Base-by-base conservation (phyloP, 495 filamentous ascomycete species). In the Rhizodiscina lignyota region DNA sequence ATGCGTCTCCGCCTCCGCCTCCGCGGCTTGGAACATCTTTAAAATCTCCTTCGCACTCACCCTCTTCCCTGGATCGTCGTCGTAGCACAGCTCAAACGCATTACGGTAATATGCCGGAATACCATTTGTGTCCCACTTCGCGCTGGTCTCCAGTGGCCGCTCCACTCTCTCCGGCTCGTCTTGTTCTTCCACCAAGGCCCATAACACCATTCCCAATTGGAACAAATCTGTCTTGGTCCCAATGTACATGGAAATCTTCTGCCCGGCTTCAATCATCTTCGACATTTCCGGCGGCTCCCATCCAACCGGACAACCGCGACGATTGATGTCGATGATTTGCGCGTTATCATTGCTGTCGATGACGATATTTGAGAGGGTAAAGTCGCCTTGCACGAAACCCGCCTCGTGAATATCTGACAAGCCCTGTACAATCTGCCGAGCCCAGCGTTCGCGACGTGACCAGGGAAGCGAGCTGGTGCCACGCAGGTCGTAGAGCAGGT, bases 321-420 rank as follows among this genome's bases (percentile, higher is more conserved):
- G 70, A 55, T 97, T 97, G 66, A 97, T 96, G 58, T 97, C 89
- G 54, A 97, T 97, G 42, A 97, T 96, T 42, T 87, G 81, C 11
- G 89, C 91, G 48, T 94, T 69, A 54, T 85, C 73, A 23, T 80
- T 51, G 2, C 64, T 65, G 49, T 96, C 82, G 46, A 97, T 79
- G 41, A 97, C 89, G 38, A 97, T 94, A 49, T 97, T 97, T 2
- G 87, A 92, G 6, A 97, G 63, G 0, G 89, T 97, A 41, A 97
- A 94, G 45, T 97, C 89, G 10, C 89, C 89, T 48, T 97, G 89
- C 18, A 97, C 89, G 52, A 94, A 97, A 22, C 89, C 91, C 16
- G 83, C 77, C 48, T 94, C 91, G 42, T 97, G 89, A 22, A 97
- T 87, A 45, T 94, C 84, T 10, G 80, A 74, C 4, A 97, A 64